Base-by-base conservation (phyloP, 1,284 basidiomycete genomes). In the Macrocybe sp. region DNA sequence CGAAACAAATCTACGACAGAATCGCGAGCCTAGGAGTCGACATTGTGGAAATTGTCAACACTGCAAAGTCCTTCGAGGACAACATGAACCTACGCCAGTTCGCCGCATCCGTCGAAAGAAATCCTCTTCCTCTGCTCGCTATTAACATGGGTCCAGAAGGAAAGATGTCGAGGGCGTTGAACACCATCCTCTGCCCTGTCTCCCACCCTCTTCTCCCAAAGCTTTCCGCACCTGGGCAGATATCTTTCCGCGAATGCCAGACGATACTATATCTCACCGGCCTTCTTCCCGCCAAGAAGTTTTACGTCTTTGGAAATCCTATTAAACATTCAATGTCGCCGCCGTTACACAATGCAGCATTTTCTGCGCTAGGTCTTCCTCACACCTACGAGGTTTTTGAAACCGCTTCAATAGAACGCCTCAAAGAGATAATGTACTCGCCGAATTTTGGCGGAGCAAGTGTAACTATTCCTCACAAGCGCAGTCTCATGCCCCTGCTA, bases 271-370 rank as follows among this genome's bases (percentile, higher is more conserved):
- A 57, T 46, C 45, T 59, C 39, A 52, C 51, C 10, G 55, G 55
- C 11, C 53, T 61, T 14, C 54, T 58, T 16, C 52, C 54, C 10
- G 40, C 44, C 37, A 59, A 57, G 44, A 57, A 52, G 41, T 60
- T 54, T 40, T 57, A 59, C 44, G 52, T 59, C 22, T 59, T 60
- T 49, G 63, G 61, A 34, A 57, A 55, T 28, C 58, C 62, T 2
- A 58, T 63, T 30, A 44, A 55, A 31, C 60, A 63, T 45, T 62
- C 61, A 7, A 61, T 60, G 53, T 64, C 61, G 7, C 62, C 62
- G 9, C 52, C 59, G 7, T 53, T 64, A 35, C 59, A 63, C 22
- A 61, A 61, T 42, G 55, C 57, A 7, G 55, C 61, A 1, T 61
- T 63, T 41, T 48, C 44, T 14, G 44, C 56, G 7, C 53, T 61